These are phyloP conservation scores for Blepharisma japonicum DNA, from an alignment of 73 alveolate genomes.

Conservation along the genomic window DNA sequence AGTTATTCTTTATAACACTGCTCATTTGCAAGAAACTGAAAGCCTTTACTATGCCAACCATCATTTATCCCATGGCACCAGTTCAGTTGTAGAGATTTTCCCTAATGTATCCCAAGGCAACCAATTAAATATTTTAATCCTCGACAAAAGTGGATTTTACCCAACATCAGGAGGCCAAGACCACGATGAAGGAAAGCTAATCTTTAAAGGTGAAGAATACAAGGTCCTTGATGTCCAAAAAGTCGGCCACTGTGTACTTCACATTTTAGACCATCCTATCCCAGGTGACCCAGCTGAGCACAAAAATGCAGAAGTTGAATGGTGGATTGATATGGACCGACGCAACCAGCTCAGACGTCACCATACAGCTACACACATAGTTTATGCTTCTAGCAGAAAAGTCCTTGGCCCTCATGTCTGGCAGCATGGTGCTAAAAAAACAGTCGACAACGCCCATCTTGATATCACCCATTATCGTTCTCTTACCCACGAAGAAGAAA, in stretches of 20 bases:
- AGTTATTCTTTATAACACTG: constrained; percentile 86
- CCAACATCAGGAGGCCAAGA: constrained; percentile 99
- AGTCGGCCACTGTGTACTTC: constrained; percentile 94
- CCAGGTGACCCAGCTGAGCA: constrained; percentile 53
- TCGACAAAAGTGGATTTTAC: constrained; percentile 86
- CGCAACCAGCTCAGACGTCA: constrained; percentile 91
- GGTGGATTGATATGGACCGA: constrained; percentile 81
- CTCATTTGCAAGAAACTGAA: constrained; percentile 86
- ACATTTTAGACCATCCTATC: constrained; percentile 80
- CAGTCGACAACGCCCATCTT: constrained; percentile 92
- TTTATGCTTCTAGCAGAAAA: constrained; percentile 93
- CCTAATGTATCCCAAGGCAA: constrained; percentile 76
- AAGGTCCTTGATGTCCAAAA: constrained; percentile 85
- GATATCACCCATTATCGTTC: constrained; percentile 97
- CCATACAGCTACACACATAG: constrained; percentile 98
- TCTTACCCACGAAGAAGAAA: constrained; percentile 90
- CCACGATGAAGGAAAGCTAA: constrained; percentile 84
- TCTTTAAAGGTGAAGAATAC: constrained; percentile 59
- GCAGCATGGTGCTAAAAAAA: constrained; percentile 98
- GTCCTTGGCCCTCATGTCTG: constrained; percentile 99
- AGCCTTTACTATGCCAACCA: constrained; percentile 88
- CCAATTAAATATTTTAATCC: constrained; percentile 82
- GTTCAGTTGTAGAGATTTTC: constrained; percentile 82
- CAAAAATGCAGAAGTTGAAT: constrained; percentile 78
- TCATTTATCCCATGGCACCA: constrained; percentile 70